Base-by-base conservation (phyloP, 106 monocot genomes). In the Apostasia shenzhenica region DNA sequence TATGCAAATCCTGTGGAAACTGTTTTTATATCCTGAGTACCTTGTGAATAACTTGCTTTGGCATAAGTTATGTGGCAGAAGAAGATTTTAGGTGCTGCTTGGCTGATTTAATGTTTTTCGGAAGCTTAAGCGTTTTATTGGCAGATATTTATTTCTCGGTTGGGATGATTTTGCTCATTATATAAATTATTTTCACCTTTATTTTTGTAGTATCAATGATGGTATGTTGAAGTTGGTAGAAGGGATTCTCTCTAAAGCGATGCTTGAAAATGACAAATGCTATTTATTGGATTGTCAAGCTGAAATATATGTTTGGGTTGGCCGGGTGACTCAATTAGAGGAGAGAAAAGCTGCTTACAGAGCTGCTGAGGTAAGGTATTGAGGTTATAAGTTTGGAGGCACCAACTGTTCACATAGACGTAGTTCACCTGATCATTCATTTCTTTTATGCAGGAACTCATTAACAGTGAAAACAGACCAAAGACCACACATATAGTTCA, bases 281-380 rank as follows among this genome's bases (percentile, higher is more conserved):
- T 99, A 92, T 81, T 76, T 99, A 79, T 75, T 99, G 58, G 97
- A 99, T 70, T 85, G 89, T 81, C 87, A 90, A 60, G 72, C 92
- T 79, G 97, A 99, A 70, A 67, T 90, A 52, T 92, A 87, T 85
- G 75, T 92, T 73, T 99, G 97, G 97, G 89, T 93, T 83, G 97
- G 97, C 43, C 82, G 92, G 39, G 79, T 85, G 68, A 92, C 92
- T 57, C 89, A 86, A 71, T 40, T 99, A 8, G 97, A 99, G 44
- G 97, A 92, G 41, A 89, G 92, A 76, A 99, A 92, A 83, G 75
- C 79, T 76, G 90, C 87, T 12, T 75, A 69, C 58, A 85, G 80
- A 79, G 76, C 69, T 75, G 83, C 85, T 79, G 89, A 99, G 92
- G 95, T 95, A 78, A 54, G 45, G 45, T 13, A 10, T 41, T 55